Base-by-base conservation (phyloP, 305 asterid species). In the Fraxinus xanthoxyloides region DNA sequence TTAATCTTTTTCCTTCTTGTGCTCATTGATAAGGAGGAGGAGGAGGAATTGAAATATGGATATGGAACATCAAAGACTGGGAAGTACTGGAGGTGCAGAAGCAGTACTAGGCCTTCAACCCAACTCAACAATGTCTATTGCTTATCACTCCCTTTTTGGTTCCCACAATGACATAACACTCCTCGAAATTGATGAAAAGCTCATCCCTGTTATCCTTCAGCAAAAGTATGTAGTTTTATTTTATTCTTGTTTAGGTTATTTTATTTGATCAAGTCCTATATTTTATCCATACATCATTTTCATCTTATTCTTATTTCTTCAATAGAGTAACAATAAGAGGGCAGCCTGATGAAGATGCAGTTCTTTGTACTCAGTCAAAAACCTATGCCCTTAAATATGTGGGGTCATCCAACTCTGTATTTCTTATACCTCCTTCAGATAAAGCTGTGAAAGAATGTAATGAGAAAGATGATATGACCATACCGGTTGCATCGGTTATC, bases 351-450 rank as follows among this genome's bases (percentile, higher is more conserved):
- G 99, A 93, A 87, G 98, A 92, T 78, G 97, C 97, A 80, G 99
- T 95, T 89, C 92, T 95, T 36, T 95, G 99, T 82, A 92, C 94
- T 35, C 79, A 81, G 56, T 91, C 97, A 59, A 95, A 95, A 90
- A 94, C 99, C 76, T 95, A 90, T 84, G 93, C 96, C 7, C 85
- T 95, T 79, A 95, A 95, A 88, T 95, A 90, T 85, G 99, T 95
- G 67, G 99, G 98, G 26, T 90, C 95, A 46, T 93, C 99, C 77
- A 95, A 95, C 86, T 93, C 99, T 4, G 90, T 92, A 30, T 90
- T 92, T 82, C 97, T 95, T 81, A 85, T 95, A 80, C 98, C 99
- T 82, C 97, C 98, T 34, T 78, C 88, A 4, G 89, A 92, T 79
- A 85, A 80, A 81, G 63, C 26, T 79, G 70, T 78, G 1, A 83